Conservation (phyloP, 371 early-diverging fungal species). For the Mycotypha africana region DNA sequence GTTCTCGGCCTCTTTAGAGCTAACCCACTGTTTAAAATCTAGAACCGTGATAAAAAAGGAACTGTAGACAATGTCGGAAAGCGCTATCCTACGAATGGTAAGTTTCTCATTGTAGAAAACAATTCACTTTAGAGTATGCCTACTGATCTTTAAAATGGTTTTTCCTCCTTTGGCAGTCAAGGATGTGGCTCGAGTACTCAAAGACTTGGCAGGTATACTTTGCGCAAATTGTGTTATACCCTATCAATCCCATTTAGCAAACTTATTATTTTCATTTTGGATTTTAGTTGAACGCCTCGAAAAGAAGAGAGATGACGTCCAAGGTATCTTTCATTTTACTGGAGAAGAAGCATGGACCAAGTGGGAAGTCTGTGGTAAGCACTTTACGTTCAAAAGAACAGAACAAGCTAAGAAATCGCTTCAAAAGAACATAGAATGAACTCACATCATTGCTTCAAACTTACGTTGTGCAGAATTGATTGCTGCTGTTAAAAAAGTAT, state of each 20-base stretch:
- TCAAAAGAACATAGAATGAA: too few relatives aligned
- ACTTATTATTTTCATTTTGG: too few relatives aligned
- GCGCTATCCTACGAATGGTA: slow-evolving; percentile 81
- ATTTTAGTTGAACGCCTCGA: slow-evolving; percentile 35
- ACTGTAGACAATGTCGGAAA: slow-evolving; percentile 66
- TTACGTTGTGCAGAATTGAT: too few relatives aligned
- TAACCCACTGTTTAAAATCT: too few relatives aligned
- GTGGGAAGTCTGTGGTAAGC: slow-evolving; percentile 71
- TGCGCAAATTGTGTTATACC: too few relatives aligned
- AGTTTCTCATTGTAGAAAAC: background rate
- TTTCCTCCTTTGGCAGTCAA: slow-evolving; percentile 30
- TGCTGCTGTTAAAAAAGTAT: slow-evolving; percentile 39
- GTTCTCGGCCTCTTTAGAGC: too few relatives aligned
- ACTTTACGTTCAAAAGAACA: slow-evolving; percentile 1
- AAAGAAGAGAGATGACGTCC: slow-evolving; percentile 38
- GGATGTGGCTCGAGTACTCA: slow-evolving; percentile 64
- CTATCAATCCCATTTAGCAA: too few relatives aligned
- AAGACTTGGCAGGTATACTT: slow-evolving; percentile 49
- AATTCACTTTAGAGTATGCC: too few relatives aligned
- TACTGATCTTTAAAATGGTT: too few relatives aligned
- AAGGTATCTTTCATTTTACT: slow-evolving; percentile 69
- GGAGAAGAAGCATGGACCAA: slow-evolving; percentile 65
- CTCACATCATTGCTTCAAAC: too few relatives aligned
- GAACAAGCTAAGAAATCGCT: too few relatives aligned
- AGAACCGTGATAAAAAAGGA: slow-evolving; percentile 27